Evolutionary conservation across 1,139 yeast species (phyloP).

Genomic region (Trichomonascaceae sp.): DNA sequence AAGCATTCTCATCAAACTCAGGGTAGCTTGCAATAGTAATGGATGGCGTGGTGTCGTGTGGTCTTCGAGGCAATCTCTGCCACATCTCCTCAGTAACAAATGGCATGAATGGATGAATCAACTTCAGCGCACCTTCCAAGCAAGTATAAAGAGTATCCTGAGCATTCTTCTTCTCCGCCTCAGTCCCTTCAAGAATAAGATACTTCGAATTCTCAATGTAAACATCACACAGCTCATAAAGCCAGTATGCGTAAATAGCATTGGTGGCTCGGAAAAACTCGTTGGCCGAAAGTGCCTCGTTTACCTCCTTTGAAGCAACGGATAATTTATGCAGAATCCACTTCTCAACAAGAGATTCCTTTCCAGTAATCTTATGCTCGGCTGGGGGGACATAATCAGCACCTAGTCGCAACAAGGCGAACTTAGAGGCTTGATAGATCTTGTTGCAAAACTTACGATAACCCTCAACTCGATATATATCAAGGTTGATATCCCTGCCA

Average conservation of each 20-base stretch:
- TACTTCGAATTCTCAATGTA: constrained; percentile 96
- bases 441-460: constrained; percentile 99
- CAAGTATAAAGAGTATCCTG: constrained; percentile 90
- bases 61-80: constrained; percentile 94
- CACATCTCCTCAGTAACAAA: constrained; percentile 95
- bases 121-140: constrained; percentile 81
- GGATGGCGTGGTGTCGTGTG: constrained; percentile 60
- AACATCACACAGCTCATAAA: constrained; percentile 89
- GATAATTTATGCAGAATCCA: constrained; percentile 92
- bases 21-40: constrained; percentile 82
- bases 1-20: constrained; percentile 51
- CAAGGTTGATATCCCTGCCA: constrained; percentile 96
- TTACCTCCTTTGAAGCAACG: constrained; percentile 58
- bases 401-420: constrained; percentile 89
- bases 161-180: constrained; percentile 78
- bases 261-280: constrained; percentile 86
- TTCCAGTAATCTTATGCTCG: constrained; percentile 54
- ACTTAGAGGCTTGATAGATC: constrained; percentile 97
- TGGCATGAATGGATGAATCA: constrained; percentile 99
- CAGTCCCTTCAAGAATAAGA: constrained; percentile 85
- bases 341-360: constrained; percentile 87
- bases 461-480: constrained; percentile 95
- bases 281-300: constrained; percentile 67
- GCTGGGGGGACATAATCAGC: constrained; percentile 80
- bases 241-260: constrained; percentile 89